Conservation (phyloP, 768 basidiomycete genomes). For the Candolleomyces efflorescens region DNA sequence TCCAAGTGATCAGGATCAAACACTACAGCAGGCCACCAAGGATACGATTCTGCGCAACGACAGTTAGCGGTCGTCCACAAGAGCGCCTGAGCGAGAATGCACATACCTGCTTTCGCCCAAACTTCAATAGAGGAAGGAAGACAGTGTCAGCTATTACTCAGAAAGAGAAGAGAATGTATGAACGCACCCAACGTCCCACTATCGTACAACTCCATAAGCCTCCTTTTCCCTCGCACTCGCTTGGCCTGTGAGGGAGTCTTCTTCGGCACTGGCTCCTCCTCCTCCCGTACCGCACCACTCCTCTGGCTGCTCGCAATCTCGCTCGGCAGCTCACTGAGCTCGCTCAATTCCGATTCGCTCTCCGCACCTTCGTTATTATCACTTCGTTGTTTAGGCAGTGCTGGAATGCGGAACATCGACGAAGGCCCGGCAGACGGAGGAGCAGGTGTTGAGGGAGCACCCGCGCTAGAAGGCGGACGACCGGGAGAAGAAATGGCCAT, state of each 20-base stretch:
- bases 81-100: constrained; percentile 2
- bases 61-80: constrained; percentile 4
- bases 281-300: constrained; percentile 3
- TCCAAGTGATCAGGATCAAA: constrained; percentile 54
- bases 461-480: too few species aligned
- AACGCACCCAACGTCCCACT: constrained; percentile 60
- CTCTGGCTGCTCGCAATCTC: constrained; percentile 8
- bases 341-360: constrained; percentile 39
- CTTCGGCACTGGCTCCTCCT: constrained; percentile 9
- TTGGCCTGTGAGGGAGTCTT: constrained; percentile 7
- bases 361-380: background rate
- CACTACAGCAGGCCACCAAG: constrained; percentile 87
- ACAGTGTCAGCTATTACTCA: background rate
- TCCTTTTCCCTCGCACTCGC: constrained; percentile 11
- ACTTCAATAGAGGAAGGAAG: constrained; percentile 38
- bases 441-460: too few species aligned
- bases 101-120: constrained; percentile 77
- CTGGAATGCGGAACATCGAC: background rate
- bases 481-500: too few species aligned
- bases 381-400: background rate
- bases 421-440: background rate
- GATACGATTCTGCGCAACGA: constrained; percentile 55
- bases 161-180: constrained; percentile 14
- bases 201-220: constrained; percentile 11
- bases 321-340: constrained; percentile 38